Base-by-base conservation (phyloP, 345 rosid species). In the Citrus unshiu region DNA sequence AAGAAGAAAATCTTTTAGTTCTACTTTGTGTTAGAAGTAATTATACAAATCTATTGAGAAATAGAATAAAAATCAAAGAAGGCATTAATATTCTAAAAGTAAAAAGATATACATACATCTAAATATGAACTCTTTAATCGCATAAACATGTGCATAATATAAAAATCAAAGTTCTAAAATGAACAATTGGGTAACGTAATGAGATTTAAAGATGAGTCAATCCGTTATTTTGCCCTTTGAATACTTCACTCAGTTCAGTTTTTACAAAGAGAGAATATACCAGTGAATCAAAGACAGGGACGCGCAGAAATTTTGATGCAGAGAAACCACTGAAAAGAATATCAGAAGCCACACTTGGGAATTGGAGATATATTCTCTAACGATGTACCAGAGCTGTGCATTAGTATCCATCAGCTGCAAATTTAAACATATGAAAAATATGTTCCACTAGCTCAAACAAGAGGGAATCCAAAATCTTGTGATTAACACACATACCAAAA, bases 291-390 rank as follows among this genome's bases (percentile, higher is more conserved):
- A 29, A 56, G 51, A 40, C 39, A 29, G 30, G 30, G 75, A 34
- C 40, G 57, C 9, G 56, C 1, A 3, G 58, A 70, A 29, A 29
- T 29, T 29, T 29, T 27, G 72, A 62, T 70, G 61, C 54, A 25
- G 25, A 25, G 25, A 25, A 25, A 25, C 25, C 25, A 25, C 25
- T 25, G 25, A 25, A 43, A 32, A 4, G 10, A 77, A 79, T 70
- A 27, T n/a, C 79, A 78, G 62, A 71, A 39, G 65, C 72, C 77
- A 81, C 82, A 95, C 99, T 97, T 91, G 97, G 30, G 95, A 91
- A 83, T 94, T 95, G 25, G 93, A 81, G 75, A 32, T 32, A 32
- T 32, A 32, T 4, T 32, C 35, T 32, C 35, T 32, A 32, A 32
- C 35, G 35, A 32, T 32, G 35, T 32, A 32, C 35, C 5, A 32